Evolutionary conservation across 345 rosid genomes (phyloP).

Genomic region (Citrus australasica): DNA sequence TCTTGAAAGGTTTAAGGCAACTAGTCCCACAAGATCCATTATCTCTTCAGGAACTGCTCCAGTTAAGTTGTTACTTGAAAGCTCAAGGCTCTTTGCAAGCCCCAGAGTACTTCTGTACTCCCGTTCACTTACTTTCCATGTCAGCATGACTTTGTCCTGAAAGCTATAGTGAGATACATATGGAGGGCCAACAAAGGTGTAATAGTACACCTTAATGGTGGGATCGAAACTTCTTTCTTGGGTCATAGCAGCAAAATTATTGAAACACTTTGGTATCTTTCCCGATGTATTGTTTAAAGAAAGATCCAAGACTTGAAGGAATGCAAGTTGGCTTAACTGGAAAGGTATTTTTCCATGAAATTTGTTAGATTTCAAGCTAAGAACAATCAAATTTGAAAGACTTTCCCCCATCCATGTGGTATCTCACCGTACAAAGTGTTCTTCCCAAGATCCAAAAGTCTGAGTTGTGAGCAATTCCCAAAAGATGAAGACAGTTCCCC

Average conservation of each 20-base stretch:
- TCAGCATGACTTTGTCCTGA: background rate
- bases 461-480: background rate
- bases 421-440: background rate
- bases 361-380: background rate
- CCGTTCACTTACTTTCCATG: conserved; percentile 5
- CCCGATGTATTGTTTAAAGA: conserved; percentile 2
- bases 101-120: conserved; percentile 1
- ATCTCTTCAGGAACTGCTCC: conserved; percentile 33
- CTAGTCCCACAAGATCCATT: conserved; percentile 9
- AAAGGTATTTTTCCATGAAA: background rate
- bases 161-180: no score
- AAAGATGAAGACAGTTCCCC: background rate
- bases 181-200: no score
- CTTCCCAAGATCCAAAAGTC: background rate
- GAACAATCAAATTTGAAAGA: background rate
- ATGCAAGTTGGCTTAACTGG: background rate
- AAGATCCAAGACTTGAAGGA: conserved; percentile 5
- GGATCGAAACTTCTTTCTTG: background rate
- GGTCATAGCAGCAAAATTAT: background rate
- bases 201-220: background rate
- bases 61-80: conserved; percentile 21
- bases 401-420: conserved; percentile 6
- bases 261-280: background rate
- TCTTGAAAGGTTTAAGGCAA: conserved; percentile 15
- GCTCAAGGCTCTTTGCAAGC: background rate